Base-by-base conservation (phyloP, 2,329 filamentous ascomycete genomes). In the Colletotrichum tamarilloi region DNA sequence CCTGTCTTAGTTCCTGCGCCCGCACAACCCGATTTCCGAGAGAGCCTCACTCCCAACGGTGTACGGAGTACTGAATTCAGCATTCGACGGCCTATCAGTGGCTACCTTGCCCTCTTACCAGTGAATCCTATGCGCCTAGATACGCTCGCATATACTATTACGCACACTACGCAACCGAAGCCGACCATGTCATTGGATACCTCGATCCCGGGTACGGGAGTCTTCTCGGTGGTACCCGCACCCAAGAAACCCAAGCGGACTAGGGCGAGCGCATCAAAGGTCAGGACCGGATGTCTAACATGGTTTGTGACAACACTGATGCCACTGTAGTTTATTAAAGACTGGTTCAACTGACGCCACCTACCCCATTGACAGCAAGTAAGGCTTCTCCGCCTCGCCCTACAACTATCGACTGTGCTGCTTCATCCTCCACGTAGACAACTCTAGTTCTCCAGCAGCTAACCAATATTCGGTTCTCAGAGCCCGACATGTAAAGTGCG, bases 401-500 rank as follows among this genome's bases (percentile, higher is more conserved):
- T 14, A 11, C 16, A 35, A 11, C 19, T 28, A 30, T 11, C 26
- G 42, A 30, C 16, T n/a, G 4, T 12, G 32, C 30, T 59, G 19
- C 19, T 26, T 46, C 46, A 22, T 56, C n/a, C 14, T 30, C 2
- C 14, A 22, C 28, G 12, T n/a, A 5, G 8, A 26, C 7, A 22
- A n/a, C 38, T 16, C 28, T 19, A n/a, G 19, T 14, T 56, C 42
- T 49, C 12, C 30, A 42, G 30, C 6, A 49, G 57, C 69, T 69
- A 12, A 68, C 64, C 14, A 14, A 12, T 5, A 14, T n/a, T 19
- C 42, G 8, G 19, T 22, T 49, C 3, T 49, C 24, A 74, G 67
- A 67, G 59, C 58, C 26, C 72, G 75, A 19, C 74, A 72, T 56
- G 68, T 76, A n/a, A 76, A 76, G 24, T 76, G 75, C 42, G 75